Conservation (phyloP, 2,329 filamentous ascomycete genomes). For the Orbilia javanica region DNA sequence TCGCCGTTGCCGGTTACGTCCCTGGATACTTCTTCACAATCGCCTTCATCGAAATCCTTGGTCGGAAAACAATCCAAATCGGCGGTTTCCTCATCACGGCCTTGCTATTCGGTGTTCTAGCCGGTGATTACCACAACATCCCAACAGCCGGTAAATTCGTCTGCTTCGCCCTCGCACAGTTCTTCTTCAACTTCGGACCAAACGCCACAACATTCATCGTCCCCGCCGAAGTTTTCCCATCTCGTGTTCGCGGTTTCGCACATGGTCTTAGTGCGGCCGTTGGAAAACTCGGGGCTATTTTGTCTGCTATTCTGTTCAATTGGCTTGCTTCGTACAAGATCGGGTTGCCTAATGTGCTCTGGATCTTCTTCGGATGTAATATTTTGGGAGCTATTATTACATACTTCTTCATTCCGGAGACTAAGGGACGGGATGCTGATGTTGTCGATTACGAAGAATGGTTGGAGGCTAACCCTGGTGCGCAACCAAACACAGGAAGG, state of each 20-base stretch:
- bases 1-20: conserved; percentile 62
- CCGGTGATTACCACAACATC: conserved; percentile 48
- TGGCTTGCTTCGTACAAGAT: conserved; percentile 67
- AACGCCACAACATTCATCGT: conserved; percentile 65
- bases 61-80: conserved; percentile 80
- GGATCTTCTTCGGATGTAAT: conserved; percentile 62
- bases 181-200: conserved; percentile 62
- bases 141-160: conserved; percentile 52
- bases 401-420: conserved; percentile 62
- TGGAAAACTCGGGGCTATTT: conserved; percentile 65
- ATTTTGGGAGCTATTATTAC: conserved; percentile 61
- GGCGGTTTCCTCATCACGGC: conserved; percentile 61
- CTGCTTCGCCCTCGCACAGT: conserved; percentile 58
- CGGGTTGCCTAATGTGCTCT: conserved; percentile 60
- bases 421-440: conserved; percentile 61
- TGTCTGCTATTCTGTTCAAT: conserved; percentile 70
- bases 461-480: conserved; percentile 53
- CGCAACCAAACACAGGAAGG: conserved; percentile 5
- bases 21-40: conserved; percentile 63
- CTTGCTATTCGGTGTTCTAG: conserved; percentile 35
- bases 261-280: conserved; percentile 65
- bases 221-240: conserved; percentile 65
- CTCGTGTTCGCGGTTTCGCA: conserved; percentile 64
- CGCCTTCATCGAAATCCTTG: conserved; percentile 61
- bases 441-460: conserved; percentile 60